Conservation (phyloP, 2,329 filamentous ascomycete genomes). For the Clarireedia monteithiana region DNA sequence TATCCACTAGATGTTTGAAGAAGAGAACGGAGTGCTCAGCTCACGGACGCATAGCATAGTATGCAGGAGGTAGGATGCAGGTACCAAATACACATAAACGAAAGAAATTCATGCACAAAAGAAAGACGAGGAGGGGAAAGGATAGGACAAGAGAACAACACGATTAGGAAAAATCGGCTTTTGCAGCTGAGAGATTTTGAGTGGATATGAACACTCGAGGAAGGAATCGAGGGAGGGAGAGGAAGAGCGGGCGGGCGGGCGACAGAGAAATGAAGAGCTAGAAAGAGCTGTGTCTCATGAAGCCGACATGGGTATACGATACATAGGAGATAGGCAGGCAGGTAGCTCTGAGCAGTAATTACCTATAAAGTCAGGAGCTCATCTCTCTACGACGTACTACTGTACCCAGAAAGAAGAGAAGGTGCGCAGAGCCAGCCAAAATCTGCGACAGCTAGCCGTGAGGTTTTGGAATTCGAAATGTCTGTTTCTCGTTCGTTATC, state of each 20-base stretch:
- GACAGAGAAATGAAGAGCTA: too few species aligned
- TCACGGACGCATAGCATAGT: constrained; percentile 1
- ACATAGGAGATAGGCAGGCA: neutral
- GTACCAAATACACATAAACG: neutral
- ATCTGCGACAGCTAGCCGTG: constrained; percentile 1
- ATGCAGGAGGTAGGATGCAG: neutral
- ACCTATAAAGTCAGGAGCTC: too few species aligned
- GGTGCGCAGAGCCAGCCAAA: neutral
- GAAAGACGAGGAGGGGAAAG: neutral
- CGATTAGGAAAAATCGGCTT: too few species aligned
- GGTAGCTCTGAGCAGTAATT: neutral
- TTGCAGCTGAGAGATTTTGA: too few species aligned
- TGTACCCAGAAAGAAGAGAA: too few species aligned
- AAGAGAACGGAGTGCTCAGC: constrained; percentile 1
- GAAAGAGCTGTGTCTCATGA: constrained; percentile 2
- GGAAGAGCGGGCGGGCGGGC: too few species aligned
- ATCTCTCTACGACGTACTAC: too few species aligned
- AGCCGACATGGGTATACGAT: neutral
- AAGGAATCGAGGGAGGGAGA: too few species aligned
- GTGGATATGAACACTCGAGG: too few species aligned
- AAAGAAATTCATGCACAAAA: neutral
- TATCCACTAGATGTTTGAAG: constrained; percentile 4
- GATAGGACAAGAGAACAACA: neutral
- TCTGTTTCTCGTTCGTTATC: neutral
- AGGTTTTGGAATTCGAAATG: neutral